phyloP scores from a whole-genome alignment of 2,329 filamentous ascomycete genomes.

The Cladosporium sp. region DNA sequence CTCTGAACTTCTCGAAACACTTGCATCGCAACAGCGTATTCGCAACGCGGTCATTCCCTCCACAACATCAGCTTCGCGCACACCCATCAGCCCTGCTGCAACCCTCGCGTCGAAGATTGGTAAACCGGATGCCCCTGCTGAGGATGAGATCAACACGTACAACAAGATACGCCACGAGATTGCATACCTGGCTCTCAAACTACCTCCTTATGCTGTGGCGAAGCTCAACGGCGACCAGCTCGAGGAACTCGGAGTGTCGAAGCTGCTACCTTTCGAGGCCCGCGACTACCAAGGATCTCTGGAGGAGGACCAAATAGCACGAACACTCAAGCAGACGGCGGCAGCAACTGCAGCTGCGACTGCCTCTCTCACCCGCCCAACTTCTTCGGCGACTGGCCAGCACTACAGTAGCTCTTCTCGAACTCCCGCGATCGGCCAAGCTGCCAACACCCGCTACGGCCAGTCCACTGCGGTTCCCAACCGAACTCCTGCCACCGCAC shows the following conservation, averaged over 20 bases:
- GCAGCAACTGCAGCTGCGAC: slow-evolving; percentile 29
- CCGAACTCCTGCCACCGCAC: slow-evolving; percentile 24
- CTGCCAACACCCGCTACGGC: slow-evolving; percentile 33
- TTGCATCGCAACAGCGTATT: slow-evolving; percentile 75
- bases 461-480: slow-evolving; percentile 20
- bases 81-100: slow-evolving; percentile 57
- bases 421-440: slow-evolving; percentile 32
- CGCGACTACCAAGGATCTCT: slow-evolving; percentile 73
- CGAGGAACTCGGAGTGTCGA: slow-evolving; percentile 78
- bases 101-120: slow-evolving; percentile 52
- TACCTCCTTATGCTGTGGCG: slow-evolving; percentile 81
- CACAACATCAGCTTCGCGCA: slow-evolving; percentile 20
- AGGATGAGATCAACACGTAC: slow-evolving; percentile 59
- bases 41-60: slow-evolving; percentile 66
- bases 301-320: slow-evolving; percentile 69
- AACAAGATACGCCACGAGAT: slow-evolving; percentile 72
- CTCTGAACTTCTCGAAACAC: slow-evolving; percentile 70
- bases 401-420: slow-evolving; percentile 32
- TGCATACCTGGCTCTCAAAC: slow-evolving; percentile 64
- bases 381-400: slow-evolving; percentile 26
- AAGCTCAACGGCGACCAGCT: slow-evolving; percentile 83
- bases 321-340: slow-evolving; percentile 38
- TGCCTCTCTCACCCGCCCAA: slow-evolving; percentile 26
- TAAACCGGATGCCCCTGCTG: slow-evolving; percentile 61
- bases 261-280: slow-evolving; percentile 67